Evolutionary conservation across 805 yeast genomes (phyloP), one percentile per base, ranked within the genome.

Genomic region (Starmerella potacharoeniae): DNA sequence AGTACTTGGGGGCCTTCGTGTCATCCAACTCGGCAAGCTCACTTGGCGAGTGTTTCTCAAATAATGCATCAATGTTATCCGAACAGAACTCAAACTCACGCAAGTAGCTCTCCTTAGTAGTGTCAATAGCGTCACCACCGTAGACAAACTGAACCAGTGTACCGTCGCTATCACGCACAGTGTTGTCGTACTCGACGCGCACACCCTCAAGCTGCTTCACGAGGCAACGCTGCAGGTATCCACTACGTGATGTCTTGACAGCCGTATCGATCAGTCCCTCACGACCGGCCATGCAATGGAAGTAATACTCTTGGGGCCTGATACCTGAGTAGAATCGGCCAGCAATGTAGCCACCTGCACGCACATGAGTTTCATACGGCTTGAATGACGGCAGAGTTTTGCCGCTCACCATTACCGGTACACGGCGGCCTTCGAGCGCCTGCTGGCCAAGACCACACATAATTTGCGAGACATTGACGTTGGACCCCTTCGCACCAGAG

Each of bases 211-310:
- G 77, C 74, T 93, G 98, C 72, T 93, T 93, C 57, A 96, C 93
- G 73, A 93, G 79, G 80, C 99, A 95, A 75, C 99, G 83, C 75
- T 93, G 99, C 71, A 93, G 78, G 73, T 93, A 93, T 68, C 99
- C 99, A 57, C 97, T 90, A 73, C 96, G 83, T 22, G 97, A 87
- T 9, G 99, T 93, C 74, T 93, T 93, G 61, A 93, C 99, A 51
- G 99, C 98, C 57, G 99, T 93, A 78, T 93, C 99, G 74, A 93
- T 93, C 67, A 93, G 80, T 75, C 99, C 99, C 77, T 93, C 99
- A 77, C 99, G 85, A 73, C 99, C 99, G 54, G 99, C 98, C 98
- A 93, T 93, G 77, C 97, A 93, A 75, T 93, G 99, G 93, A 95
- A 93, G 69, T 90, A 93, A 73, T 95, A 93, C 71, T 93, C 99